phyloP scores from a whole-genome alignment of 805 yeast genomes.

The Naumovozyma castellii region DNA sequence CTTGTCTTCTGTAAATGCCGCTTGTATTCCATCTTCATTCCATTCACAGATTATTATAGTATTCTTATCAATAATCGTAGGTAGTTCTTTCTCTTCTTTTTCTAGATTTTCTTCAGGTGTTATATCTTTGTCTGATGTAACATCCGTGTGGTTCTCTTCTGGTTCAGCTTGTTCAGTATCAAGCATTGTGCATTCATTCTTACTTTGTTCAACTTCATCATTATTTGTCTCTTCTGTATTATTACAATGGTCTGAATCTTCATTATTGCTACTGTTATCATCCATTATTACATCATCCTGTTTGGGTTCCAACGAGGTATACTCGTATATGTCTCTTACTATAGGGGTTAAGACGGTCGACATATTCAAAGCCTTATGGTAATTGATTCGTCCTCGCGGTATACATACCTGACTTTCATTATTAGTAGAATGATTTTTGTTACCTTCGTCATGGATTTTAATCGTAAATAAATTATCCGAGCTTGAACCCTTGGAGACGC shows the following conservation, averaged over 20 bases:
- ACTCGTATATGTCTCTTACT: slow-evolving; percentile 20
- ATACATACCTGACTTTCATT: slow-evolving; percentile 15
- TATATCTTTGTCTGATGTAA: not conserved
- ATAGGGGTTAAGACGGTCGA: slow-evolving; percentile 10
- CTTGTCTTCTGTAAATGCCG: slow-evolving; percentile 46
- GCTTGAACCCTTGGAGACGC: slow-evolving; percentile 7
- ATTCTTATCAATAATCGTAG: slow-evolving; percentile 2
- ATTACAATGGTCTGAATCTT: too few relatives aligned
- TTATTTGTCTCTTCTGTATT: not conserved
- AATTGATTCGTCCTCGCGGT: slow-evolving; percentile 15
- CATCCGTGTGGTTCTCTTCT: too few relatives aligned
- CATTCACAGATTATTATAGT: slow-evolving; percentile 58
- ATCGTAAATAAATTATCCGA: slow-evolving; percentile 16
- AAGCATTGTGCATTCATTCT: too few relatives aligned
- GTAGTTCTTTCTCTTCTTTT: too few relatives aligned
- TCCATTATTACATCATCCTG: too few relatives aligned
- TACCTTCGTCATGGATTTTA: slow-evolving; percentile 6
- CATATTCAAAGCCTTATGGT: slow-evolving; percentile 11
- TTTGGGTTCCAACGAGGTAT: slow-evolving; percentile 4
- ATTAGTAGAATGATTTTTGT: not conserved
- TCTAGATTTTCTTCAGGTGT: not conserved
- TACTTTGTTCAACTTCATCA: not conserved
- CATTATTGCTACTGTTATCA: too few relatives aligned
- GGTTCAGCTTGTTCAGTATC: too few relatives aligned
- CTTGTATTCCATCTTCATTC: slow-evolving; percentile 39